Evolutionary conservation across 768 basidiomycete genomes (phyloP).

Genomic region (Suillus fuscotomentosus): DNA sequence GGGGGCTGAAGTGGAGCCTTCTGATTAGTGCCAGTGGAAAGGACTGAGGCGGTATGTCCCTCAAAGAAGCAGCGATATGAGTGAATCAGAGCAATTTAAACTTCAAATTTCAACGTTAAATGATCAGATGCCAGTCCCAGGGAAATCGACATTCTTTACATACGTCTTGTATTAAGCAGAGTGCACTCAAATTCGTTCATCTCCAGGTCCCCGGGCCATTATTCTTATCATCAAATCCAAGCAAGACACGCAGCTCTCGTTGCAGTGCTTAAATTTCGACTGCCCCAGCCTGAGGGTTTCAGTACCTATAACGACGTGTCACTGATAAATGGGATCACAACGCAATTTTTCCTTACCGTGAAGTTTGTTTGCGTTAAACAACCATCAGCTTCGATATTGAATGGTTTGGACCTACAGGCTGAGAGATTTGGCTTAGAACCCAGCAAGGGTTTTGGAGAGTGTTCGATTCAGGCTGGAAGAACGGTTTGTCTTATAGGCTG

Average conservation of each 20-base stretch:
- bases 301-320: background rate
- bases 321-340: background rate
- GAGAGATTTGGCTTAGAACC: background rate
- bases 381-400: no score
- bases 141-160: background rate
- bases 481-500: background rate
- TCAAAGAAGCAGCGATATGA: background rate
- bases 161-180: no score
- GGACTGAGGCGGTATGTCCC: background rate
- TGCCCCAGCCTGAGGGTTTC: background rate
- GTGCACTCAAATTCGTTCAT: no score
- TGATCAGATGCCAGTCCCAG: background rate
- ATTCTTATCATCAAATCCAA: background rate
- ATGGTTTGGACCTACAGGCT: background rate
- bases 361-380: no score
- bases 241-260: background rate
- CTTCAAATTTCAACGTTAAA: background rate
- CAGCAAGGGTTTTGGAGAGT: background rate
- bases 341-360: background rate
- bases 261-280: background rate
- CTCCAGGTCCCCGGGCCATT: no score
- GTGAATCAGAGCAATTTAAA: background rate
- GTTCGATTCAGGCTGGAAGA: no score
- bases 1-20: background rate
- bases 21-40: background rate